Conservation (phyloP, 805 yeast genomes). For the Pichia exigua region DNA sequence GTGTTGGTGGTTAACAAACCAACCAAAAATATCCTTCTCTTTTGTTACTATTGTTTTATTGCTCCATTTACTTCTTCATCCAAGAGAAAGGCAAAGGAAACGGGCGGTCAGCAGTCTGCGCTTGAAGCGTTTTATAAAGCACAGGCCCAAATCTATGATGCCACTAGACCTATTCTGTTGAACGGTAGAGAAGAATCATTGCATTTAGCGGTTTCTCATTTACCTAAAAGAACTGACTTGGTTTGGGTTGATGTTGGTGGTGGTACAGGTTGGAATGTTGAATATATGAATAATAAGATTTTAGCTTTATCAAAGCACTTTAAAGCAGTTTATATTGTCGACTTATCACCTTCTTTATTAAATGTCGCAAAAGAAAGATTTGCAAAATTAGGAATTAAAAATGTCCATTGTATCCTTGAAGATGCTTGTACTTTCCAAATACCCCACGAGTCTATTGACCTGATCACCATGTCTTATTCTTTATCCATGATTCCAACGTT, state of each 20-base stretch:
- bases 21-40: slow-evolving; percentile 13
- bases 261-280: slow-evolving; percentile 80
- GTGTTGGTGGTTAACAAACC: neutral
- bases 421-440: slow-evolving; percentile 69
- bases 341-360: slow-evolving; percentile 70
- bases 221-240: slow-evolving; percentile 35
- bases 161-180: slow-evolving; percentile 56
- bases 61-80: slow-evolving; percentile 43
- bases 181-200: slow-evolving; percentile 66
- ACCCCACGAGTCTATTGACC: slow-evolving; percentile 48
- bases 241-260: slow-evolving; percentile 83
- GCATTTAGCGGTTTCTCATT: slow-evolving; percentile 50
- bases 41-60: slow-evolving; percentile 47
- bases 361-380: slow-evolving; percentile 61
- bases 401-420: slow-evolving; percentile 61
- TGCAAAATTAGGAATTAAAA: slow-evolving; percentile 38
- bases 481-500: slow-evolving; percentile 81
- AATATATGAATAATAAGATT: slow-evolving; percentile 52
- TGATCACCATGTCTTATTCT: slow-evolving; percentile 73
- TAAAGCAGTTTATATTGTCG: slow-evolving; percentile 63
- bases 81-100: slow-evolving; percentile 19
- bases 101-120: slow-evolving; percentile 45
- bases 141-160: slow-evolving; percentile 72
- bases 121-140: slow-evolving; percentile 65
- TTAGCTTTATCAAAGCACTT: slow-evolving; percentile 42